Percentiles rank a stretch among this genome's conserved stretches.
These are phyloP conservation scores for Hura crepitans DNA, from an alignment of 441 rosid species.

Conservation along the genomic window DNA sequence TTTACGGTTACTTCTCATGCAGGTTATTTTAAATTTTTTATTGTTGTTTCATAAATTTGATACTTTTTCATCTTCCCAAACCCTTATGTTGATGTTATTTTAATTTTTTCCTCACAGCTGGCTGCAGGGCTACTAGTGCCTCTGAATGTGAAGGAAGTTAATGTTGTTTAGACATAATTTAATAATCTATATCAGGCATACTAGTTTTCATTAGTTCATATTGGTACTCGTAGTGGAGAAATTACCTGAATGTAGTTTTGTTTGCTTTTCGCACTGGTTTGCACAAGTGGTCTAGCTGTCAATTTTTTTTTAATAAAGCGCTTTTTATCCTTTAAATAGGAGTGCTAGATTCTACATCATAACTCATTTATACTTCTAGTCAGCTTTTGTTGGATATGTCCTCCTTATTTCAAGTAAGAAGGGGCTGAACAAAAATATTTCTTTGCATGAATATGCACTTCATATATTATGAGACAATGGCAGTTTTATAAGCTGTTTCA, in stretches of 20 bases:
- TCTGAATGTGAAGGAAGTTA: not conserved
- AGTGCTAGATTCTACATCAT: not conserved
- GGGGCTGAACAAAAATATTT: not conserved
- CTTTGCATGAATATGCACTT: not conserved
- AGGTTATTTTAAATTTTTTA: not conserved
- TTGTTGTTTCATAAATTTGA: not conserved
- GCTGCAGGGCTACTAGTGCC: not conserved
- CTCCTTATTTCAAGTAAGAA: not conserved
- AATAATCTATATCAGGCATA: too few relatives aligned
- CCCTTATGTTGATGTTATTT: not conserved
- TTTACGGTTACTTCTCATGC: not conserved
- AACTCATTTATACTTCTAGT: not conserved
- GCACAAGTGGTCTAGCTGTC: not conserved
- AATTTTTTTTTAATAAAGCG: not conserved
- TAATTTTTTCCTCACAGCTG: not conserved
- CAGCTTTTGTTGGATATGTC: not conserved
- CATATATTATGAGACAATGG: not conserved
- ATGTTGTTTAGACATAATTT: not conserved
- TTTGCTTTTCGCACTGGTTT: too few relatives aligned
- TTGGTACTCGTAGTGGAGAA: too few relatives aligned
- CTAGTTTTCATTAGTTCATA: too few relatives aligned
- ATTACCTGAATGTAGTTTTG: too few relatives aligned
- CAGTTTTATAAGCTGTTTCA: constrained; percentile 12
- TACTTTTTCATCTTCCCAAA: too few relatives aligned
- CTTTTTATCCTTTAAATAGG: not conserved